Evolutionary conservation across 139 green algal species (phyloP), one percentile per base, ranked within the genome.

Genomic region (Tetraselmis striata): DNA sequence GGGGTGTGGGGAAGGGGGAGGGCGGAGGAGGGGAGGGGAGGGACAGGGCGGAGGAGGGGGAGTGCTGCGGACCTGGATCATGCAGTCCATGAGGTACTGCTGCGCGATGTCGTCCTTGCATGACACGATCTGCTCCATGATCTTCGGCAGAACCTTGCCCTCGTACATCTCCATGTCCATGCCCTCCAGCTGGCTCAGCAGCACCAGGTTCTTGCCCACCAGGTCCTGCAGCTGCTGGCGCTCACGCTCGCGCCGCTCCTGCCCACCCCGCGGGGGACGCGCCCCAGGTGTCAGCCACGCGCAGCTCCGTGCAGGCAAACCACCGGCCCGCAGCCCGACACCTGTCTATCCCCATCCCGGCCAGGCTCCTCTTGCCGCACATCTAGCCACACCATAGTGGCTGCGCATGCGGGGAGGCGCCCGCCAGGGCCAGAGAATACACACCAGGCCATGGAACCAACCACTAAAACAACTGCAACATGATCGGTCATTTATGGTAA

Each of bases 31-130:
- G 18, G 45, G 18, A 18, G 18, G 45, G 18, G 45, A 67, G 45
- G 18, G 32, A 89, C 23, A 89, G 79, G 27, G 58, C 1, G 58
- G 31, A 23, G 27, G 58, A 76, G 79, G 32, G 32, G 31, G n/a
- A 59, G 28, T 28, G 27, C 74, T 32, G 5, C 23, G 23, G 0
- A 89, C 86, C 81, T 95, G 89, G 59, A 95, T 92, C 75, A 97
- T 59, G 82, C 88, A 95, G 87, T 99, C 94, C 94, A 99, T 98
- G n/a, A 99, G 88, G 90, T 99, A 99, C 82, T 95, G 90, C 92
- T 99, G 97, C 27, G 96, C 97, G n/a, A 99, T 92, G 81, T 96
- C 94, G 82, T 99, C 97, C 81, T 95, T 93, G 92, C 97, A 99
- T 75, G 86, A 90, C 29, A 99, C 92, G 0, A 99, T 89, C 87